Conservation (phyloP, 495 filamentous ascomycete genomes). For the Parmelia sp. region DNA sequence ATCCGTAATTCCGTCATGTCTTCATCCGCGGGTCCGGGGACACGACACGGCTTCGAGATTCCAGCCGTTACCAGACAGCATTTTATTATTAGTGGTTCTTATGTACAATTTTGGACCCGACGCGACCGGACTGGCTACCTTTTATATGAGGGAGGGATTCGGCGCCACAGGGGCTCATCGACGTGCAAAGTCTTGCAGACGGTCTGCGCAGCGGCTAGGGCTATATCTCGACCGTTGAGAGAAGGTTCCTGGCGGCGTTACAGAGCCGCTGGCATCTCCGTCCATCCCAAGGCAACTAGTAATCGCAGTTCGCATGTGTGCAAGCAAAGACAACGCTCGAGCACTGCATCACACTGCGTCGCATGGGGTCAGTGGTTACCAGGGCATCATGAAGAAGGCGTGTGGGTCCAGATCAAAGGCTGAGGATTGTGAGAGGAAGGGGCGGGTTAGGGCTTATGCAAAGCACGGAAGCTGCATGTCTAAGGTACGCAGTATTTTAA, state of each 20-base stretch:
- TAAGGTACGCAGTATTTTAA: neutral
- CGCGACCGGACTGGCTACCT: conserved; percentile 12
- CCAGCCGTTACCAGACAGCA: neutral
- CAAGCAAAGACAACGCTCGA: neutral
- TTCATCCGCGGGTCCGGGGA: conserved; percentile 9
- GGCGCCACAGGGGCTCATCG: neutral
- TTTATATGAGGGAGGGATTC: neutral
- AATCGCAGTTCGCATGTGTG: neutral
- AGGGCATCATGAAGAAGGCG: neutral
- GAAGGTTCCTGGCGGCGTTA: neutral
- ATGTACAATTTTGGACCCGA: neutral
- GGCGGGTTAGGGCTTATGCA: neutral
- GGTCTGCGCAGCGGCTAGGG: neutral
- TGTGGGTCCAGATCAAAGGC: neutral
- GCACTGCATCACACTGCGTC: neutral
- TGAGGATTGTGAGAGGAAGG: neutral
- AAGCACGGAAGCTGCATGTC: neutral
- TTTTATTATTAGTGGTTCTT: neutral
- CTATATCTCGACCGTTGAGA: neutral
- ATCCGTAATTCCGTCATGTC: conserved; percentile 14
- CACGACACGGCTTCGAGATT: neutral
- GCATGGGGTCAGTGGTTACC: neutral
- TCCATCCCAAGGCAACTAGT: neutral
- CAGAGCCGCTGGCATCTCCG: neutral
- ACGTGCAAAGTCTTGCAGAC: neutral